Conservation (phyloP, 164 flowering plant species). For the Annona squamosa region DNA sequence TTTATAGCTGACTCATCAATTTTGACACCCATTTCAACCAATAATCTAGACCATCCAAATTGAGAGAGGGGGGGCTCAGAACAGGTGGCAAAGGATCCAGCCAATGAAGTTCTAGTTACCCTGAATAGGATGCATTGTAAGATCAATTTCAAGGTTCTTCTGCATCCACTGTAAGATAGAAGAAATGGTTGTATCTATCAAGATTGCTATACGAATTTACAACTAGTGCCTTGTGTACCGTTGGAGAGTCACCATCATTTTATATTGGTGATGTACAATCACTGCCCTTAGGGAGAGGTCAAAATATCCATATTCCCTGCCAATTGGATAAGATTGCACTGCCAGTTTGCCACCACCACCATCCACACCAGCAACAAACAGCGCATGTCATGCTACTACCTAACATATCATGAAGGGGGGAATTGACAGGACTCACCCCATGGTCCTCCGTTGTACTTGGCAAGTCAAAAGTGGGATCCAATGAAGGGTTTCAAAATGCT, state of each 20-base stretch:
- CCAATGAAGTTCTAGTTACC: no score
- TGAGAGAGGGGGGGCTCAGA: background rate
- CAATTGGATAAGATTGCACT: background rate
- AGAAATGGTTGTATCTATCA: no score
- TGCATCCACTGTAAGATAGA: no score
- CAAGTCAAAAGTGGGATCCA: background rate
- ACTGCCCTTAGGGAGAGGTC: background rate
- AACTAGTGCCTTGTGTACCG: background rate
- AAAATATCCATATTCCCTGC: background rate
- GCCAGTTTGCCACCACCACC: background rate
- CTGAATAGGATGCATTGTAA: no score
- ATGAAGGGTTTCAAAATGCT: background rate
- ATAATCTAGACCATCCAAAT: background rate
- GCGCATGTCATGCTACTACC: no score
- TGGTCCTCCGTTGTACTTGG: background rate
- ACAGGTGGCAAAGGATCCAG: no score
- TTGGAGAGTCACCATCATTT: background rate
- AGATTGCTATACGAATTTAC: background rate
- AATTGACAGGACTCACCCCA: background rate
- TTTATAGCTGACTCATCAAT: background rate
- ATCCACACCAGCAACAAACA: background rate
- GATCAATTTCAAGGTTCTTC: no score
- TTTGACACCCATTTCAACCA: background rate
- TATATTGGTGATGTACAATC: background rate
- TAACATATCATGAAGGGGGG: background rate